Evolutionary conservation across 441 rosid species (phyloP).

Genomic region (Pelargonium australe): DNA sequence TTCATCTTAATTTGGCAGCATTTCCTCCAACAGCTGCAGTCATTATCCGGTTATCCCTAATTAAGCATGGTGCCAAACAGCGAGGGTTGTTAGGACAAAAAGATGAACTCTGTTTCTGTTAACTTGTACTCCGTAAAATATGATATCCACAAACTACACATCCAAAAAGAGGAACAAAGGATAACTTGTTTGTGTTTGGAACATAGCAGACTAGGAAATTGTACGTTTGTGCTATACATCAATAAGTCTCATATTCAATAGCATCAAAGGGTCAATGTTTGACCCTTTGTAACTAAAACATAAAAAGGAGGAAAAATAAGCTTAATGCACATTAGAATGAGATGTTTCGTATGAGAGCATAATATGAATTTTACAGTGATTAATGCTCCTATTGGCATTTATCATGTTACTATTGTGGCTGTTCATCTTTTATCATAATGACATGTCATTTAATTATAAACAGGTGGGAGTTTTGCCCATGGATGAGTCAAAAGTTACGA

Average conservation of each 20-base stretch:
- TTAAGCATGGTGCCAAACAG: background rate
- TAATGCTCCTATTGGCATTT: background rate
- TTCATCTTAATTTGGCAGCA: background rate
- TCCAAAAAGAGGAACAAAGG: background rate
- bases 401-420: conserved; percentile 6
- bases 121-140: background rate
- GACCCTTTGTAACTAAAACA: background rate
- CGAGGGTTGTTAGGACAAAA: background rate
- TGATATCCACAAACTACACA: background rate
- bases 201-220: background rate
- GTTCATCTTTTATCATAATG: conserved; percentile 8
- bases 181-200: background rate
- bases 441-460: conserved; percentile 19
- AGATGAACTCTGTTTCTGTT: background rate
- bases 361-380: background rate
- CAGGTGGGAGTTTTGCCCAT: conserved; percentile 98
- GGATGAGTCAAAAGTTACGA: conserved; percentile 84
- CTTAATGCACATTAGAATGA: background rate
- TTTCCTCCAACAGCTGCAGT: background rate
- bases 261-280: background rate
- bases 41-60: background rate
- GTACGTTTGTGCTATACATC: background rate
- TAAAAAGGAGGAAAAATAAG: background rate
- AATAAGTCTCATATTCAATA: background rate
- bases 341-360: conserved; percentile 2